Percentiles rank a stretch among this genome's conserved stretches.
Conservation (phyloP, 805 yeast genomes). For the Metschnikowia rubicola region DNA sequence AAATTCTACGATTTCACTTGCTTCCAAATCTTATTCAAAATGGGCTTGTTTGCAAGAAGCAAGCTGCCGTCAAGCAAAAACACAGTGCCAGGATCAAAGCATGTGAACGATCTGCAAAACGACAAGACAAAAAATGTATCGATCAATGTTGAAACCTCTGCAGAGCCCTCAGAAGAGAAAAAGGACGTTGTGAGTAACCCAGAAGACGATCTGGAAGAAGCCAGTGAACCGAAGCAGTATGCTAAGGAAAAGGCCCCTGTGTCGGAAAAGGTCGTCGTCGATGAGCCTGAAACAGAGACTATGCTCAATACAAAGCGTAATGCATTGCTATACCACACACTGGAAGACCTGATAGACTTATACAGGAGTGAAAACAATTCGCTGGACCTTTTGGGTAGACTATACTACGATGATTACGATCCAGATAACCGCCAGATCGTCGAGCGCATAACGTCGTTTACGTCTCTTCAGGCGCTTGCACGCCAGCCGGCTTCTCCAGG, state of each 20-base stretch:
- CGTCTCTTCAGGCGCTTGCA: conserved; percentile 9
- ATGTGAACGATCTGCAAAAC: too few relatives aligned
- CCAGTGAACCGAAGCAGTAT: conserved; percentile 7
- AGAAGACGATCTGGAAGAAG: conserved; percentile 7
- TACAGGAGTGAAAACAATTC: conserved; percentile 36
- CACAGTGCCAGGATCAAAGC: too few relatives aligned
- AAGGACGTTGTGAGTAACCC: background rate
- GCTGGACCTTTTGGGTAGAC: conserved; percentile 39
- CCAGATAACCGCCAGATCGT: conserved; percentile 23
- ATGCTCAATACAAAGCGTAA: conserved; percentile 36
- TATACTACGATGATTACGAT: conserved; percentile 43
- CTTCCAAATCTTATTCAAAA: too few relatives aligned
- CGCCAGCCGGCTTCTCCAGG: conserved; percentile 12
- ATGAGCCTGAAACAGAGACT: conserved; percentile 26
- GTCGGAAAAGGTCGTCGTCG: conserved; percentile 1
- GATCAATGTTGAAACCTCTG: too few relatives aligned
- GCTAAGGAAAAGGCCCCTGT: conserved; percentile 16
- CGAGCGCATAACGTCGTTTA: conserved; percentile 15
- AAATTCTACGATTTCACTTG: too few relatives aligned
- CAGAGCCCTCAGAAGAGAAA: background rate
- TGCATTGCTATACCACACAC: conserved; percentile 37
- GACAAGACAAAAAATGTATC: too few relatives aligned
- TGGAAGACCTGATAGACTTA: conserved; percentile 35
- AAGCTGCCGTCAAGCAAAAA: too few relatives aligned
- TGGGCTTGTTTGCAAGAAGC: too few relatives aligned